These are phyloP conservation scores for Phialocephala sp. DNA, from an alignment of 2,329 filamentous ascomycete species.

Conservation along the genomic window DNA sequence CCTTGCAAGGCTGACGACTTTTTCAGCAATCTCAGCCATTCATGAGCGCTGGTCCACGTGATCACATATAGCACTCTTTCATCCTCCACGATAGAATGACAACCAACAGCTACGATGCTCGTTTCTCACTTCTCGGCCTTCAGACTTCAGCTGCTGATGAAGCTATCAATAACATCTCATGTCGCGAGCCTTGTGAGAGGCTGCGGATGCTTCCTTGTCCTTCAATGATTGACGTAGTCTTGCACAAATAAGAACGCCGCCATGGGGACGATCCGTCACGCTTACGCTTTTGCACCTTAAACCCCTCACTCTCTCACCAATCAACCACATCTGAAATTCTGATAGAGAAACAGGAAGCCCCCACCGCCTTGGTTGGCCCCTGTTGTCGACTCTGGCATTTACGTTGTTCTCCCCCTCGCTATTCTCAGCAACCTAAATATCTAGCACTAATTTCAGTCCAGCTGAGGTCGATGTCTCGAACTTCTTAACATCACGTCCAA, in stretches of 20 bases:
- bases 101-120: not conserved
- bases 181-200: not conserved
- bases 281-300: not conserved
- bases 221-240: not conserved
- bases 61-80: not conserved
- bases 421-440: not conserved
- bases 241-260: not conserved
- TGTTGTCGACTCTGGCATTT: not conserved
- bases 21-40: not conserved
- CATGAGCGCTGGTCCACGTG: not conserved
- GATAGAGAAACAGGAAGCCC: not conserved
- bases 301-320: not conserved
- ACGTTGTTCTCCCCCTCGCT: not conserved
- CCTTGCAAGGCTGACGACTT: not conserved
- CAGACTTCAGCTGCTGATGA: too few species aligned
- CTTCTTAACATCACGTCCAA: not conserved
- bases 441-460: not conserved
- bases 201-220: not conserved
- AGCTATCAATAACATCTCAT: not conserved
- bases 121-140: too few species aligned
- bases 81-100: too few species aligned
- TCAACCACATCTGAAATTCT: not conserved
- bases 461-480: not conserved
- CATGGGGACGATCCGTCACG: not conserved
- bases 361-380: not conserved